Base-by-base conservation (phyloP, 345 rosid genomes). In the Arabidopsis arenosa region DNA sequence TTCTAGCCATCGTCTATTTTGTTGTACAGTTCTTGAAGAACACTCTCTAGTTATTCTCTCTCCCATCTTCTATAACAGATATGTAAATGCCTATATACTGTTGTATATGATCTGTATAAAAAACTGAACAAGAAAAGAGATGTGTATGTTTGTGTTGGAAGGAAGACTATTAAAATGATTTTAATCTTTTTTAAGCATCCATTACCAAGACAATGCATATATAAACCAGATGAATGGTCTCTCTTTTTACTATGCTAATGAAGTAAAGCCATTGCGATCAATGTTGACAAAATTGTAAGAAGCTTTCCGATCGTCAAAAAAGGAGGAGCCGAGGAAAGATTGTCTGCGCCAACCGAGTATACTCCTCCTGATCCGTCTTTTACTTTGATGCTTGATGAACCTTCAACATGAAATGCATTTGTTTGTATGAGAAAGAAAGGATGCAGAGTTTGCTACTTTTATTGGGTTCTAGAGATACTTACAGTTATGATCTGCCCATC, bases 401-500 rank as follows among this genome's bases (percentile, higher is more conserved):
- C 98, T 93, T 68, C 5, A 68, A 53, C 11, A 55, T 23, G 2
- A 53, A 35, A 44, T 13, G 2, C 40, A 41, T 43, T 40, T 75
- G 18, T 51, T 35, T 28, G 9, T 17, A 52, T 51, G 41, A 14
- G 0, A 58, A 69, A 17, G 6, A 74, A 59, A 65, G 4, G 2
- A 65, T 18, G 10, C 52, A 45, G 30, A 13, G 32, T 44, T 15
- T 23, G 23, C 49, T 45, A 54, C 7, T 15, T 45, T 32, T 41
- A 6, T 0, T 6, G 1, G 49, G 26, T 68, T 13, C 0, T 52
- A 8, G 57, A 68, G 37, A 61, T 66, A 87, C 98, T 91, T 83
- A 93, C 96, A 93, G 80, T 93, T 85, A 81, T 90, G 82, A 8
- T 86, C 87, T 36, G 86, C 81, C 98, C 98, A 93, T 79, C 98